These are phyloP conservation scores for Colletotrichum musicola DNA, from an alignment of 2,329 filamentous ascomycete genomes.

Conservation along the genomic window DNA sequence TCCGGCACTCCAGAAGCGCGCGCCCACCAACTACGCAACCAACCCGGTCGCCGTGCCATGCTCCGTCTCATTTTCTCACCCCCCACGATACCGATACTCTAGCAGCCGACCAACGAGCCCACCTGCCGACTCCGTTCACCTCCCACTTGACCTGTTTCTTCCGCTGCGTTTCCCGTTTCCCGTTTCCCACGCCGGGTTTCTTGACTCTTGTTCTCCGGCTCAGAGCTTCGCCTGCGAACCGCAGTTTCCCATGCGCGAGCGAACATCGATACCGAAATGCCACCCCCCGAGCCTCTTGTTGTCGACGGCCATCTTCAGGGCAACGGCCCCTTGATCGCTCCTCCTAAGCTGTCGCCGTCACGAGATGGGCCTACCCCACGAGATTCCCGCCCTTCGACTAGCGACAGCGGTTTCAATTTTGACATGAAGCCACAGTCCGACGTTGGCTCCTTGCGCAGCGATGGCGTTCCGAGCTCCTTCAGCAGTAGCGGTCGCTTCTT, in stretches of 20 bases:
- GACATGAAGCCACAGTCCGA: constrained; percentile 8
- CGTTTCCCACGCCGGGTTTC: background rate
- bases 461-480: constrained; percentile 19
- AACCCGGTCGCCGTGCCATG: constrained; percentile 31
- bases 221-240: constrained; percentile 23
- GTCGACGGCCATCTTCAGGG: constrained; percentile 17
- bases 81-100: constrained; percentile 34
- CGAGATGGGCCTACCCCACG: background rate
- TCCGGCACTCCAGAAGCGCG: constrained; percentile 27
- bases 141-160: background rate
- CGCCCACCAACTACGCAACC: background rate
- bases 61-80: constrained; percentile 19
- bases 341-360: constrained; percentile 2
- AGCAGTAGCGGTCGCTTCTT: constrained; percentile 50
- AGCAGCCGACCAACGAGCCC: constrained; percentile 12
- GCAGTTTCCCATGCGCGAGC: constrained; percentile 35
- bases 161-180: background rate
- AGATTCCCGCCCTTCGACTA: constrained; percentile 9
- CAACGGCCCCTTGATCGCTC: constrained; percentile 15
- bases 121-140: background rate
- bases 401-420: constrained; percentile 29
- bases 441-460: background rate
- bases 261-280: constrained; percentile 33
- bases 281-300: constrained; percentile 25
- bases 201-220: background rate